Percentiles rank a stretch among this genome's conserved stretches.
These are phyloP conservation scores for Chamaecyparis obtusa DNA, from an alignment of 75 land plant genomes.

Conservation along the genomic window DNA sequence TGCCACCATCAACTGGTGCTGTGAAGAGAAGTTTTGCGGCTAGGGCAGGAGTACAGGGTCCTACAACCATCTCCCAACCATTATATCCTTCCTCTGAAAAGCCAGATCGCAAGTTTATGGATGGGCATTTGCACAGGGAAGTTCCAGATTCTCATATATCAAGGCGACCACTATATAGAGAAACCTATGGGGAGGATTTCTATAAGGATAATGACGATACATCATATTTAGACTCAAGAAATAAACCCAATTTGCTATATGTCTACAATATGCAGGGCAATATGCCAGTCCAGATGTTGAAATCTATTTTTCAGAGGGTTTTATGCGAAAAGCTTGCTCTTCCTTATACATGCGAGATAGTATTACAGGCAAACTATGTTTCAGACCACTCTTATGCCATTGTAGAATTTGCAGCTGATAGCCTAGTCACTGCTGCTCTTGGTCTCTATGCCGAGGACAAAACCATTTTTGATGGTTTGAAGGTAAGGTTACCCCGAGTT, in stretches of 20 bases:
- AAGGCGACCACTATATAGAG: not conserved
- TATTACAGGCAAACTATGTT: constrained; percentile 8
- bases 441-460: constrained; percentile 24
- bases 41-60: constrained; percentile 8
- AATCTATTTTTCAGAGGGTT: constrained; percentile 21
- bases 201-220: constrained; percentile 6
- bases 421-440: constrained; percentile 17
- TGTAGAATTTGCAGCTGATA: constrained; percentile 22
- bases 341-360: constrained; percentile 14
- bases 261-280: constrained; percentile 28
- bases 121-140: constrained; percentile 3
- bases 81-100: constrained; percentile 8
- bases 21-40: constrained; percentile 2
- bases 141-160: constrained; percentile 8
- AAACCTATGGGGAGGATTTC: not conserved
- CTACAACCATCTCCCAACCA: constrained; percentile 10
- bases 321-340: constrained; percentile 22
- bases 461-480: constrained; percentile 23
- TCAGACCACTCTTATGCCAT: constrained; percentile 22
- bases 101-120: constrained; percentile 5
- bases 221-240: constrained; percentile 9
- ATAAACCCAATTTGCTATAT: constrained; percentile 8
- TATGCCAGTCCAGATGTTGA: constrained; percentile 13
- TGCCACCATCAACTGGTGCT: not conserved
- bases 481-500: constrained; percentile 10